Percentiles rank a stretch among this genome's conserved stretches.
Conservation (phyloP, 495 filamentous ascomycete species). For the Aspergillus hancockii region DNA sequence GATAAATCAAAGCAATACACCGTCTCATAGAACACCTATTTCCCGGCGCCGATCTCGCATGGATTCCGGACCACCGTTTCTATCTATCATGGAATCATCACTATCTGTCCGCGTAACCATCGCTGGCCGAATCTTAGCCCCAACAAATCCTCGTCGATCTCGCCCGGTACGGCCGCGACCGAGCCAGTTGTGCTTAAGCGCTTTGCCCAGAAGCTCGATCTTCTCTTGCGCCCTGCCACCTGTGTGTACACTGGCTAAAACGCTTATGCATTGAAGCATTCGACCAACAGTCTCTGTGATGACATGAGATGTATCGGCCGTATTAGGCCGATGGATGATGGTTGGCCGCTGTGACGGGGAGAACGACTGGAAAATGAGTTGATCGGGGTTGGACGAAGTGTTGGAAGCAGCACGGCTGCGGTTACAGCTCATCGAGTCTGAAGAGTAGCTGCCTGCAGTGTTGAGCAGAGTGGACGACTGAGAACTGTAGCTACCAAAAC, state of each 20-base stretch:
- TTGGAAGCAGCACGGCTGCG: conserved; percentile 81
- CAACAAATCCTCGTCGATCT: conserved; percentile 86
- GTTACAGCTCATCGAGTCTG: conserved; percentile 43
- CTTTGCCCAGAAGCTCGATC: conserved; percentile 79
- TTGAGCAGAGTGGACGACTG: conserved; percentile 71
- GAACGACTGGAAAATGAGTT: conserved; percentile 52
- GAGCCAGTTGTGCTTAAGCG: conserved; percentile 95
- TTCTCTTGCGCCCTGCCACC: conserved; percentile 73
- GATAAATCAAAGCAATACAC: not conserved
- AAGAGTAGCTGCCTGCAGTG: conserved; percentile 51
- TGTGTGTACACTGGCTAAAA: conserved; percentile 74
- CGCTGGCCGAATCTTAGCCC: conserved; percentile 54
- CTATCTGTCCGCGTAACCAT: conserved; percentile 32
- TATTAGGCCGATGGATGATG: conserved; percentile 36
- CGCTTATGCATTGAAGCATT: conserved; percentile 95
- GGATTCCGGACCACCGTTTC: conserved; percentile 21
- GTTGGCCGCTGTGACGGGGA: conserved; percentile 49
- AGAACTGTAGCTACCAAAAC: conserved; percentile 70
- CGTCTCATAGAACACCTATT: conserved; percentile 34
- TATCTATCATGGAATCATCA: conserved; percentile 22
- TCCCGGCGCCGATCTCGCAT: conserved; percentile 33
- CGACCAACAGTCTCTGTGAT: conserved; percentile 88
- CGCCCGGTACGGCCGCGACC: conserved; percentile 86
- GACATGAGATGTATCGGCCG: conserved; percentile 72
- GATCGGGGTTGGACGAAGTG: conserved; percentile 64